These are phyloP conservation scores for Backusella sp. DNA, from an alignment of 192 early-diverging fungal genomes.

Conservation along the genomic window DNA sequence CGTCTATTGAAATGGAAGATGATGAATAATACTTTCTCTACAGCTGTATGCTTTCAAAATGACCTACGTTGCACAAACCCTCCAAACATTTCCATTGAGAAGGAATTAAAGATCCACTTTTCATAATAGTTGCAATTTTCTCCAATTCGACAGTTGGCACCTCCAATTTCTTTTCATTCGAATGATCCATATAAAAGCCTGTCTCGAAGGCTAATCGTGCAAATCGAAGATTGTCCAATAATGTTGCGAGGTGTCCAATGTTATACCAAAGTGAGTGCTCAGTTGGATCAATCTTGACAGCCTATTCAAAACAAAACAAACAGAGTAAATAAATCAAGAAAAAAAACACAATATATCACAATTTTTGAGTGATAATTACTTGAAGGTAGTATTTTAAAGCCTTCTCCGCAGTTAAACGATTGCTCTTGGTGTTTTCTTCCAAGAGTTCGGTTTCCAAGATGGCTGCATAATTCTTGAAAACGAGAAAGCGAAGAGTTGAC, in stretches of 20 bases:
- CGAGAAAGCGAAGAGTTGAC: conserved; percentile 44
- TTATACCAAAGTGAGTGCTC: conserved; percentile 31
- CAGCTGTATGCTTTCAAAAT: not conserved
- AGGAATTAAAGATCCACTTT: conserved; percentile 10
- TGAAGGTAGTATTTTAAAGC: conserved; percentile 45
- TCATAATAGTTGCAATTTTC: not conserved
- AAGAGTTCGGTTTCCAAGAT: conserved; percentile 43
- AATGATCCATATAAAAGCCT: conserved; percentile 15
- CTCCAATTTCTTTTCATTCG: not conserved
- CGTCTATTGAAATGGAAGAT: conserved; percentile 21
- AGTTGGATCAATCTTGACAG: conserved; percentile 32
- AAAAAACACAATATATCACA: not conserved
- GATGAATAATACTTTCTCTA: not conserved
- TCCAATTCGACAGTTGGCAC: not conserved
- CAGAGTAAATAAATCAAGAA: not conserved
- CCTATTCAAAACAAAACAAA: conserved; percentile 3
- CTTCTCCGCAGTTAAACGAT: not conserved
- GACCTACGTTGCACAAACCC: conserved; percentile 25
- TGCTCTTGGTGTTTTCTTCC: not conserved
- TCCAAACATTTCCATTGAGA: conserved; percentile 37
- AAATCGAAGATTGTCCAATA: conserved; percentile 17
- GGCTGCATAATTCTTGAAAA: conserved; percentile 51
- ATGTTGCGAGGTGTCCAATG: conserved; percentile 23
- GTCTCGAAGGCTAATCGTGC: conserved; percentile 33
- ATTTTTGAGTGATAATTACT: conserved; percentile 21